phyloP scores from a whole-genome alignment of 192 early-diverging fungal species.

The Coemansia erecta region DNA sequence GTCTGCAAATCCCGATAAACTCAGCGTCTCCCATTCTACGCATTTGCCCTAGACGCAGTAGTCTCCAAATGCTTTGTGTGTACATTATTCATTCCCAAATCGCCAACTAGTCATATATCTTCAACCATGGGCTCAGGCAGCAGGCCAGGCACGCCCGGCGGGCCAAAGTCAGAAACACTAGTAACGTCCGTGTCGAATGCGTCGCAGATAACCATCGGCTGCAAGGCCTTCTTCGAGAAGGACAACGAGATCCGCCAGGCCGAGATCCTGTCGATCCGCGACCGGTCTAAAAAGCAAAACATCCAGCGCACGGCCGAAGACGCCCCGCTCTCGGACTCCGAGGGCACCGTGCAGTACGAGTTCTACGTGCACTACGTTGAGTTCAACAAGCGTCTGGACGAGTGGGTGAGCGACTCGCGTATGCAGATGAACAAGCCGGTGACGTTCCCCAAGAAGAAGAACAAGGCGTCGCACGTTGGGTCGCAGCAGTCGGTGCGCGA shows the following conservation, averaged over 20 bases:
- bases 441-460: conserved; percentile 69
- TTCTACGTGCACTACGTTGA: conserved; percentile 97
- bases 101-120: neutral
- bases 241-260: conserved; percentile 72
- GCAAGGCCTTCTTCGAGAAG: conserved; percentile 64
- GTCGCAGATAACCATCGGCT: conserved; percentile 55
- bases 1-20: neutral
- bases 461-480: conserved; percentile 26
- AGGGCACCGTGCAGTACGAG: conserved; percentile 55
- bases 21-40: no score
- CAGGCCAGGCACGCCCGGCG: conserved; percentile 40
- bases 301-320: conserved; percentile 50
- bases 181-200: conserved; percentile 15
- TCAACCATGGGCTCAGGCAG: conserved; percentile 35
- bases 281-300: conserved; percentile 45
- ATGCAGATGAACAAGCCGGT: conserved; percentile 67
- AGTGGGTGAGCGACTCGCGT: conserved; percentile 78
- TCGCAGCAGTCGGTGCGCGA: conserved; percentile 37
- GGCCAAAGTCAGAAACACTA: conserved; percentile 28
- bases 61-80: no score
- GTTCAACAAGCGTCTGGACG: conserved; percentile 98
- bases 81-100: neutral
- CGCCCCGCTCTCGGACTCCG: conserved; percentile 36
- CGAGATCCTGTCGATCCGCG: conserved; percentile 80
- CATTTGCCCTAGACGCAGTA: no score